Conservation (phyloP, 2,329 filamentous ascomycete species). For the Exophiala alcalophila region DNA sequence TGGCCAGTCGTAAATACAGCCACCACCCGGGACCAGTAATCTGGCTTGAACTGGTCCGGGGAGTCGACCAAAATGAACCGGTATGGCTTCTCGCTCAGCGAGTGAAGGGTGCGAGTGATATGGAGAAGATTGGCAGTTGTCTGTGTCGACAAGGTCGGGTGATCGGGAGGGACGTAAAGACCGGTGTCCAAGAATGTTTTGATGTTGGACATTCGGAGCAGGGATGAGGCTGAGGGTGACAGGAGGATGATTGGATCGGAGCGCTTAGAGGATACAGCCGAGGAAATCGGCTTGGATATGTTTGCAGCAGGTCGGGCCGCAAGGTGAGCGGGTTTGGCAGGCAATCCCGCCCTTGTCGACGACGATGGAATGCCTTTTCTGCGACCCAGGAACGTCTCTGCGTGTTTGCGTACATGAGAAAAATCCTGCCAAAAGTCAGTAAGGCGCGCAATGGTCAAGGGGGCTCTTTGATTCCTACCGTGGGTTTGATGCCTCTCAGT, state of each 20-base stretch:
- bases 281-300: slow-evolving; percentile 28
- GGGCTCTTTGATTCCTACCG: slow-evolving; percentile 53
- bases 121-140: slow-evolving; percentile 77
- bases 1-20: slow-evolving; percentile 97
- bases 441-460: background rate
- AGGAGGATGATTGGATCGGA: slow-evolving; percentile 90
- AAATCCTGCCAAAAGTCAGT: slow-evolving; percentile 67
- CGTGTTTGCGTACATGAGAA: slow-evolving; percentile 84
- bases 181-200: slow-evolving; percentile 89
- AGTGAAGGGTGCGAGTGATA: slow-evolving; percentile 72
- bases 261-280: slow-evolving; percentile 43
- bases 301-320: slow-evolving; percentile 24
- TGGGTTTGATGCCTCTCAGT: slow-evolving; percentile 81
- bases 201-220: slow-evolving; percentile 93
- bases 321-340: slow-evolving; percentile 22
- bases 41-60: slow-evolving; percentile 91
- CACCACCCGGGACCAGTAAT: slow-evolving; percentile 94
- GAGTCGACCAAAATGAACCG: slow-evolving; percentile 95
- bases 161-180: slow-evolving; percentile 73
- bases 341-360: slow-evolving; percentile 39
- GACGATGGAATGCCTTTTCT: slow-evolving; percentile 41
- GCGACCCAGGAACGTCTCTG: slow-evolving; percentile 68
- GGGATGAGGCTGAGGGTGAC: slow-evolving; percentile 89
- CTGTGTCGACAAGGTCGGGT: slow-evolving; percentile 57
- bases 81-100: slow-evolving; percentile 60